Evolutionary conservation across 805 yeast genomes (phyloP), one percentile per base, ranked within the genome.

Genomic region (Lachancea kluyveri): DNA sequence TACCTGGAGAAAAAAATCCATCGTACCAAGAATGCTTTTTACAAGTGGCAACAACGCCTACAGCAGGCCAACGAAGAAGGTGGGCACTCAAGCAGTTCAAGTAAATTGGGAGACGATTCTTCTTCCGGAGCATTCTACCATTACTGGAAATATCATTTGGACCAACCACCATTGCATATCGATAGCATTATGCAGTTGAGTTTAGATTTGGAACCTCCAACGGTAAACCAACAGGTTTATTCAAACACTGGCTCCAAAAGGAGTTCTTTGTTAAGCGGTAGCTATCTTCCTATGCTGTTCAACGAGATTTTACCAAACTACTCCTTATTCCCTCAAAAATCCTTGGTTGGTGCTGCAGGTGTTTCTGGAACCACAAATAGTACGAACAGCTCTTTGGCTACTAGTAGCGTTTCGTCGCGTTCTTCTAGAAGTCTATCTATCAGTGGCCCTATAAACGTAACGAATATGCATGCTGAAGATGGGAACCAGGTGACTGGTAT

Each of bases 1-100:
- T 79, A 76, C 29, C 70, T 82, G 40, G 83, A 79, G 37, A 68
- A 73, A 27, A 72, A 77, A 37, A 72, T 84, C 42, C 77, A 72
- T 43, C 68, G 84, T 30, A 74, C 87, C 4, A 68, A 73, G 36
- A 76, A 78, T 32, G 80, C 94, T 0, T 77, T 86, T 48, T 74
- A 69, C 35, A 75, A 92, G 50, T 90, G 97, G 97, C 74, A 77
- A 42, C 83, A 75, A 24, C 84, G 81, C 52, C 57, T 80, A 26
- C 57, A 60, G 12, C 64, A 64, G 12, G 28, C 33, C 13, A n/a
- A n/a, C n/a, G n/a, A n/a, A n/a, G n/a, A n/a, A n/a, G n/a, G n/a
- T n/a, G n/a, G n/a, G n/a, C n/a, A n/a, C n/a, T n/a, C n/a, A n/a
- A n/a, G n/a, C n/a, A n/a, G n/a, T n/a, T 8, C n/a, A 19, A 15